A percentile compares a stretch with the other conserved stretches of the same genome.
Evolutionary conservation across 73 alveolate species (phyloP).

Genomic region (Breviolum minutum): DNA sequence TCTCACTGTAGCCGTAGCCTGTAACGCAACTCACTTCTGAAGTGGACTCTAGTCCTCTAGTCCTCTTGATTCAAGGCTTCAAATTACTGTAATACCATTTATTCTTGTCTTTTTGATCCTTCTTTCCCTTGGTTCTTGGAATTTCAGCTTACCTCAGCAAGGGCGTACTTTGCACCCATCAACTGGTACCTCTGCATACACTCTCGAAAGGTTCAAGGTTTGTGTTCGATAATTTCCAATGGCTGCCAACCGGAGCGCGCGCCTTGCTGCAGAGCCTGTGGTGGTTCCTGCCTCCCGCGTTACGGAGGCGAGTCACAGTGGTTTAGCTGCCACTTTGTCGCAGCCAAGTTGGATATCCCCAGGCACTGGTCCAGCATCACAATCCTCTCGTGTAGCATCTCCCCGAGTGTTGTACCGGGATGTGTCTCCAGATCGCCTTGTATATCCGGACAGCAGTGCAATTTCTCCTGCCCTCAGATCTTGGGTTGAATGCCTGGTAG

Average conservation of each 20-base stretch:
- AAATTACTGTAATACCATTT: too few relatives aligned
- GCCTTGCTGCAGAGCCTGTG: conserved; percentile 35
- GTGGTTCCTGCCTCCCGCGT: conserved; percentile 19
- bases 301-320: neutral
- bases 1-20: too few relatives aligned
- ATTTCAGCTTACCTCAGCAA: too few relatives aligned
- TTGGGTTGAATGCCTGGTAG: conserved; percentile 94
- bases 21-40: too few relatives aligned
- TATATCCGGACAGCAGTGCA: conserved; percentile 65
- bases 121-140: too few relatives aligned
- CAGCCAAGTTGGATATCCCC: conserved; percentile 7
- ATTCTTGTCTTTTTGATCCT: too few relatives aligned
- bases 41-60: too few relatives aligned
- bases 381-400: conserved; percentile 47
- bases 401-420: conserved; percentile 56
- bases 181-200: too few relatives aligned
- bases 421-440: conserved; percentile 55
- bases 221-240: neutral
- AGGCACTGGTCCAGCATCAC: neutral
- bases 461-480: conserved; percentile 80
- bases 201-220: neutral
- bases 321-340: conserved; percentile 27
- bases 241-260: conserved; percentile 16
- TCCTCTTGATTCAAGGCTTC: too few relatives aligned
- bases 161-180: too few relatives aligned